Percentiles rank a stretch among this genome's conserved stretches.
Evolutionary conservation across 345 rosid genomes (phyloP).

Genomic region (Pugionium cornutum): DNA sequence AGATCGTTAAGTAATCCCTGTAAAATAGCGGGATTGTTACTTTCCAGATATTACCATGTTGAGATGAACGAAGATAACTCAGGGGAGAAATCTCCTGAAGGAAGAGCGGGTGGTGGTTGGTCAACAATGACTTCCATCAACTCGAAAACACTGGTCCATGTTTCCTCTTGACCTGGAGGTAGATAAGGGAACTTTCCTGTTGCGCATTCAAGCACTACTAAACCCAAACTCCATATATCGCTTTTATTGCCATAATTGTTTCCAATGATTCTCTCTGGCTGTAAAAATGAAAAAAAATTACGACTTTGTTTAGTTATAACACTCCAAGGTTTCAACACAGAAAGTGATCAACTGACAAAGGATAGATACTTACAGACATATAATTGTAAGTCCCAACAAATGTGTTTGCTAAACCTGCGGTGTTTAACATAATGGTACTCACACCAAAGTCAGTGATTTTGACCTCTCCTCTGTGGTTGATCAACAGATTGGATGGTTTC

Average conservation of each 20-base stretch:
- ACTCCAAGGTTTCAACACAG: background rate
- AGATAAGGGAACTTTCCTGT: conserved; percentile 79
- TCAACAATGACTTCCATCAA: conserved; percentile 90
- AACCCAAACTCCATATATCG: conserved; percentile 98
- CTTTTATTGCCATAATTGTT: conserved; percentile 61
- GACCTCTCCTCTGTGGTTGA: conserved; percentile 88
- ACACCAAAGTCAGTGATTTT: conserved; percentile 95
- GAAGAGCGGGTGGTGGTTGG: conserved; percentile 68
- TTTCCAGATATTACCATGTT: conserved; percentile 57
- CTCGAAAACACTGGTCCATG: conserved; percentile 77
- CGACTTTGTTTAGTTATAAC: background rate
- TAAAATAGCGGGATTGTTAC: background rate
- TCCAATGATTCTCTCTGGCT: conserved; percentile 95
- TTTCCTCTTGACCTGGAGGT: conserved; percentile 63
- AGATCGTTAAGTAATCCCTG: background rate
- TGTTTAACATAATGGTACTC: conserved; percentile 73
- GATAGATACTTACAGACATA: conserved; percentile 72
- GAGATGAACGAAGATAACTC: conserved; percentile 80
- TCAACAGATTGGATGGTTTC: conserved; percentile 82
- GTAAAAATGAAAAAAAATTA: conserved; percentile 1
- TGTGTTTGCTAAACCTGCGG: conserved; percentile 77
- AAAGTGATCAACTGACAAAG: background rate
- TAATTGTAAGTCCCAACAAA: conserved; percentile 85
- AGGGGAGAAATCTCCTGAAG: conserved; percentile 64
- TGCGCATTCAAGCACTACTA: conserved; percentile 85